phyloP scores from a whole-genome alignment of 495 filamentous ascomycete genomes.

The Cairneyella variabilis region DNA sequence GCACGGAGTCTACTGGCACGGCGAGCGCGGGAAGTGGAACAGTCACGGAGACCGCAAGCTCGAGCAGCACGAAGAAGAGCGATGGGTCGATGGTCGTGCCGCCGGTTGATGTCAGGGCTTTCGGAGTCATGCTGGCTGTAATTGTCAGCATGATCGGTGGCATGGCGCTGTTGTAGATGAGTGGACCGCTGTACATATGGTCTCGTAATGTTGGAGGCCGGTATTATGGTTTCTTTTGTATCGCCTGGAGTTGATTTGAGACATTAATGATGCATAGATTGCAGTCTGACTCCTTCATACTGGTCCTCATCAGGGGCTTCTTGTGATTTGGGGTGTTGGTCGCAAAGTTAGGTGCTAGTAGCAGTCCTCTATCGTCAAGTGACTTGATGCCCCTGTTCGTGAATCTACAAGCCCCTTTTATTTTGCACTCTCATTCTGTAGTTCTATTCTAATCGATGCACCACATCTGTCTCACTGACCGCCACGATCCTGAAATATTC shows the following conservation, averaged over 20 bases:
- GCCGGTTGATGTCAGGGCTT: not conserved
- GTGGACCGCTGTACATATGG: not conserved
- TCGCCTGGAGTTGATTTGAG: no score
- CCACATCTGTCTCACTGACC: not conserved
- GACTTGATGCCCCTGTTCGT: no score
- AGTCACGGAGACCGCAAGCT: slow-evolving; percentile 29
- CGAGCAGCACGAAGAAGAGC: slow-evolving; percentile 13
- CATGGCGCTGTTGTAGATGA: slow-evolving; percentile 12
- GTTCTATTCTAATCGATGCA: not conserved
- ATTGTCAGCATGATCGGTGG: slow-evolving; percentile 9
- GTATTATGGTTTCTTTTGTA: not conserved
- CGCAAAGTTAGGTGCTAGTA: no score
- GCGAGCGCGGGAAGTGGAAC: slow-evolving; percentile 60
- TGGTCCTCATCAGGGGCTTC: no score
- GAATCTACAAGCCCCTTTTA: no score
- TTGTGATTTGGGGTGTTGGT: no score
- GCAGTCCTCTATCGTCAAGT: no score
- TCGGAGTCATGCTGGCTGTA: not conserved
- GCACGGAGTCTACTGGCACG: slow-evolving; percentile 47
- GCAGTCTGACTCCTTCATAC: no score
- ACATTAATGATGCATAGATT: no score
- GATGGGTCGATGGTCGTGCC: not conserved
- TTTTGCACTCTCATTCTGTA: no score
- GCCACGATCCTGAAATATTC: not conserved
- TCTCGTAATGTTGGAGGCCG: not conserved